Base-by-base conservation (phyloP, 1,284 basidiomycete genomes). In the Waitea zeae region DNA sequence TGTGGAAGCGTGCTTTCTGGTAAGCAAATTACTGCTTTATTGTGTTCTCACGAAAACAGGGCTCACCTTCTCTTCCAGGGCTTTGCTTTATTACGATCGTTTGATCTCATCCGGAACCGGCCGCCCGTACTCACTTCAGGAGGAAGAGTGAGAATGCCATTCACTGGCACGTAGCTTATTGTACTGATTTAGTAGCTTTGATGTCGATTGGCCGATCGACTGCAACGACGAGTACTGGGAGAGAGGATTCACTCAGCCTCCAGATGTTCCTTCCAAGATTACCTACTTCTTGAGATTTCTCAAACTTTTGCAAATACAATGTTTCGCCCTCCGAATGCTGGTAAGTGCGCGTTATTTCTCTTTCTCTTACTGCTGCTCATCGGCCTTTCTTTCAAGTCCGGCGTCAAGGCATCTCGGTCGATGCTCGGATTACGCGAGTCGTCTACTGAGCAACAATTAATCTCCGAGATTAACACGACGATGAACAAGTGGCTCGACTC, bases 171-270 rank as follows among this genome's bases (percentile, higher is more conserved):
- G 27, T 35, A n/a, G n/a, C n/a, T n/a, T n/a, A 31, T 17, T 31
- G 9, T 20, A 4, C 14, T 33, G n/a, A n/a, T n/a, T n/a, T n/a
- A 36, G 3, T 45, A 81, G 79, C 50, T 77, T 81, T 49, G 84
- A 90, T 49, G 57, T 79, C 17, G 80, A 82, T 27, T 60, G 78
- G 33, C 83, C 84, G 1, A 56, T 83, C 5, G 81, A 84, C 47
- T 74, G 90, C 4, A 80, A 89, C 42, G 89, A 93, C 47, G 81
- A 88, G 42, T 86, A 74, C 46, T 88, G 81, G 83, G 68, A 72
- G 44, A 39, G 50, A 30, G 56, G 58, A 15, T 80, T 78, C 48
- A 56, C 55, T 33, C 84, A 87, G 45, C 84, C 83, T 1, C 45
- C 54, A 6, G 68, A 58, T 4, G 61, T 66, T 38, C 73, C 76